phyloP scores from a whole-genome alignment of 345 rosid genomes.

The Anacardium occidentale region DNA sequence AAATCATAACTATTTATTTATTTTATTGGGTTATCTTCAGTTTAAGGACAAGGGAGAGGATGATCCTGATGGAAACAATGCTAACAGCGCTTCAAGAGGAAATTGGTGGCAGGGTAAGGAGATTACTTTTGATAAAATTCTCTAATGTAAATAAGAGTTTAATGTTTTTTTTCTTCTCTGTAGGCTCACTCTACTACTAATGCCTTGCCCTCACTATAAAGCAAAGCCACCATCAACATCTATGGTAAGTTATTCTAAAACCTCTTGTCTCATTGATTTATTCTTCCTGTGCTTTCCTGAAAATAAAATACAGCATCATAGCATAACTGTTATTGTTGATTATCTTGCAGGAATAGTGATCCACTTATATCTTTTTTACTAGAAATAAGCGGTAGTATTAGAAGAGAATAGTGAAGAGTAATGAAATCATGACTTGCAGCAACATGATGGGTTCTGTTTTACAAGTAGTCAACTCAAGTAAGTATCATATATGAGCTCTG shows the following conservation, averaged over 20 bases:
- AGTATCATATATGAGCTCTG: not conserved
- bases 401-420: not conserved
- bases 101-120: slow-evolving; percentile 91
- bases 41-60: slow-evolving; percentile 57
- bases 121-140: too few relatives aligned
- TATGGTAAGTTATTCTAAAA: slow-evolving; percentile 18
- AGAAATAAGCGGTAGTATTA: slow-evolving; percentile 24
- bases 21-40: slow-evolving; percentile 27
- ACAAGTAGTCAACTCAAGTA: slow-evolving; percentile 21
- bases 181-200: slow-evolving; percentile 65
- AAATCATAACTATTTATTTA: not conserved
- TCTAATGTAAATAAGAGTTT: not conserved
- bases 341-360: slow-evolving; percentile 24
- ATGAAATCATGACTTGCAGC: slow-evolving; percentile 14
- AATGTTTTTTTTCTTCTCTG: not conserved
- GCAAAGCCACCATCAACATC: slow-evolving; percentile 12
- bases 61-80: slow-evolving; percentile 47
- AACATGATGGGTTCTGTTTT: slow-evolving; percentile 26
- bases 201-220: slow-evolving; percentile 8
- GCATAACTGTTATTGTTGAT: not conserved
- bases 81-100: slow-evolving; percentile 74
- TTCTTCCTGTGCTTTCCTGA: not conserved
- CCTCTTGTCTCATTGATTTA: too few relatives aligned
- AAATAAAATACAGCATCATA: not conserved
- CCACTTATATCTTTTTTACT: too few relatives aligned